Conservation (phyloP, 2,329 filamentous ascomycete species). For the Grosmannia huntii region DNA sequence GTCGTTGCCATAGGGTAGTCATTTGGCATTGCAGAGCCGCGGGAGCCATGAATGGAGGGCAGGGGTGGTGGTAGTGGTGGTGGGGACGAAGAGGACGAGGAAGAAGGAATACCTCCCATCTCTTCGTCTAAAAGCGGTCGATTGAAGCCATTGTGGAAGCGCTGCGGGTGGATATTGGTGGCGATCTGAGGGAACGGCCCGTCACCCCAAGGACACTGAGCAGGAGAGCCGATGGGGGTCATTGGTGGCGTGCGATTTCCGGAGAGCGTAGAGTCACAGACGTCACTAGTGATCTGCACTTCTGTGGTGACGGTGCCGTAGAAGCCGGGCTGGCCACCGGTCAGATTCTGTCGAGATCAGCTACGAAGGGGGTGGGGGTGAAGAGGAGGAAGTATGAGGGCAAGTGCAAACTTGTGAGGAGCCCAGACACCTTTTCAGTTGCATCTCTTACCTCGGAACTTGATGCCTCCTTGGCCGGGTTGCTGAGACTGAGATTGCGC, state of each 20-base stretch:
- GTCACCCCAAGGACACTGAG: slow-evolving; percentile 8
- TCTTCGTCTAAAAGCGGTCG: neutral
- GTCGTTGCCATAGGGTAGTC: slow-evolving; percentile 5
- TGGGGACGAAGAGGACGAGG: neutral
- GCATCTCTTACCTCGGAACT: slow-evolving; percentile 15
- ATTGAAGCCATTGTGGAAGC: slow-evolving; percentile 9
- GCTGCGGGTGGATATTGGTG: slow-evolving; percentile 2
- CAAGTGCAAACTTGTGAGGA: neutral
- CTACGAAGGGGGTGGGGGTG: neutral
- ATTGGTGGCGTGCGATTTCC: slow-evolving; percentile 3
- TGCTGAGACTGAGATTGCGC: slow-evolving; percentile 38
- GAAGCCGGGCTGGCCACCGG: slow-evolving; percentile 19
- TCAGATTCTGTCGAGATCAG: slow-evolving; percentile 12
- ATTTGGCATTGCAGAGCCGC: neutral
- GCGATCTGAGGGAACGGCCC: slow-evolving; percentile 7
- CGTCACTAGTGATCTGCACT: slow-evolving; percentile 29
- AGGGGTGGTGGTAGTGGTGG: neutral
- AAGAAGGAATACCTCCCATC: neutral
- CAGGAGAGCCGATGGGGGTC: neutral
- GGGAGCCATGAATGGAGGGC: slow-evolving; percentile 1
- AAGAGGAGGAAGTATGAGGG: neutral
- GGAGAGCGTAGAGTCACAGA: slow-evolving; percentile 9
- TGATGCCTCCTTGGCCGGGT: slow-evolving; percentile 22
- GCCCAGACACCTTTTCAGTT: slow-evolving; percentile 20
- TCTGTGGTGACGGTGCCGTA: slow-evolving; percentile 42